Evolutionary conservation across 2,329 filamentous ascomycete genomes (phyloP).

Genomic region (Purpureocillium lavendulum): DNA sequence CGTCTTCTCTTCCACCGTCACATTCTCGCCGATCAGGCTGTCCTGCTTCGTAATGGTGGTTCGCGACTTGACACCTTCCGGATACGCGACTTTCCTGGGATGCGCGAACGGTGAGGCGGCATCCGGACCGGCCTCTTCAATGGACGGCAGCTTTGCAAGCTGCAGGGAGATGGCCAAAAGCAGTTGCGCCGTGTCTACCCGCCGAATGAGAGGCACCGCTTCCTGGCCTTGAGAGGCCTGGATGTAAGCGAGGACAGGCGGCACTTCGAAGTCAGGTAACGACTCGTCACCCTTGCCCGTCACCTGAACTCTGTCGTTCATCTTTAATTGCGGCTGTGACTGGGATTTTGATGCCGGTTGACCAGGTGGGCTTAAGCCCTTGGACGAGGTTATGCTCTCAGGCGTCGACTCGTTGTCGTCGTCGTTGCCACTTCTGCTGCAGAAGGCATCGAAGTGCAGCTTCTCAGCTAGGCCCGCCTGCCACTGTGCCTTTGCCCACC

Average conservation of each 20-base stretch:
- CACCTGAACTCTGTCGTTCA: background rate
- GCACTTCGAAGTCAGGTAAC: conserved; percentile 33
- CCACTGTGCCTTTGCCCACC: conserved; percentile 95
- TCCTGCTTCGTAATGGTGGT: conserved; percentile 78
- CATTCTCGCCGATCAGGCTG: conserved; percentile 79
- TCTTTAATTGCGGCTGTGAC: background rate
- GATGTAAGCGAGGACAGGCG: conserved; percentile 74
- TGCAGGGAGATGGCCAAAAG: conserved; percentile 76
- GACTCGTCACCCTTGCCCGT: conserved; percentile 1
- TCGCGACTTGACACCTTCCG: conserved; percentile 69
- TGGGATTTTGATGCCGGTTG: conserved; percentile 3
- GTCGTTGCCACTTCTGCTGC: conserved; percentile 28
- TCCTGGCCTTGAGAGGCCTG: conserved; percentile 46
- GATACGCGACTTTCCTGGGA: conserved; percentile 70
- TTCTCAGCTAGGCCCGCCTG: conserved; percentile 74
- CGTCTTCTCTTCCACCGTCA: conserved; percentile 78
- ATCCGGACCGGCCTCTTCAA: conserved; percentile 52
- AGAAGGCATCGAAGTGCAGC: conserved; percentile 60
- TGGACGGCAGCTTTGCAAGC: conserved; percentile 72
- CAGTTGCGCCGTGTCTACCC: conserved; percentile 80
- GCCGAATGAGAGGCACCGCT: conserved; percentile 62
- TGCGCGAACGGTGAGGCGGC: conserved; percentile 68
- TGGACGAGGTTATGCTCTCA: conserved; percentile 18
- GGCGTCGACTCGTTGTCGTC: conserved; percentile 26
- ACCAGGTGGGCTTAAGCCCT: conserved; percentile 12